A percentile compares a stretch with the other conserved stretches of the same genome.
These are phyloP conservation scores for Apiotrichum laibachii DNA, from an alignment of 1,284 basidiomycete genomes.

Conservation along the genomic window DNA sequence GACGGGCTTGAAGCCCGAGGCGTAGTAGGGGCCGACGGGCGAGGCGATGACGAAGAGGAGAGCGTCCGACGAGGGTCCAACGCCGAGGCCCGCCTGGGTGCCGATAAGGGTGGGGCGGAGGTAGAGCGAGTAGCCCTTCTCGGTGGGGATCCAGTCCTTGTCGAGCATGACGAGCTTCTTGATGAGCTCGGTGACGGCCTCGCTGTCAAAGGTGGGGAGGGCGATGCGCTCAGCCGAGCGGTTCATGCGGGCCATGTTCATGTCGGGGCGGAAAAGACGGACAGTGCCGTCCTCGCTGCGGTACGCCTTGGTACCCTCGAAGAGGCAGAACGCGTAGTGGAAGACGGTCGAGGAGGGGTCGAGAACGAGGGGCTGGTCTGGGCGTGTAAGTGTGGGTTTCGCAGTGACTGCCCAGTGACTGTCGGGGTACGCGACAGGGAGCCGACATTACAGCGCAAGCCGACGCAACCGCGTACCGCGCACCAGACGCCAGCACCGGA, in stretches of 20 bases:
- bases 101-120: slow-evolving; percentile 78
- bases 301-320: slow-evolving; percentile 98
- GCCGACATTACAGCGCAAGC: too few species aligned
- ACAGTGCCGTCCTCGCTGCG: slow-evolving; percentile 72
- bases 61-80: slow-evolving; percentile 81
- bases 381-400: neutral
- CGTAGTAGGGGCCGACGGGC: slow-evolving; percentile 94
- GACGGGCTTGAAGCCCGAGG: slow-evolving; percentile 92
- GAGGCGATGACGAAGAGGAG: slow-evolving; percentile 92
- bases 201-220: slow-evolving; percentile 69
- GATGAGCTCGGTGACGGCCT: slow-evolving; percentile 75
- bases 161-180: slow-evolving; percentile 85
- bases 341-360: slow-evolving; percentile 84
- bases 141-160: slow-evolving; percentile 86
- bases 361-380: slow-evolving; percentile 71
- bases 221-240: slow-evolving; percentile 51
- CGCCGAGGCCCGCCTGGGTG: slow-evolving; percentile 82
- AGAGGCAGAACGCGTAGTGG: slow-evolving; percentile 79
- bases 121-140: slow-evolving; percentile 87
- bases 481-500: too few species aligned
- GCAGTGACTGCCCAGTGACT: too few species aligned
- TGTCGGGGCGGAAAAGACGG: slow-evolving; percentile 91
- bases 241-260: slow-evolving; percentile 82
- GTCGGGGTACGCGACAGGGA: too few species aligned
- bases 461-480: too few species aligned